Conservation (phyloP, 768 basidiomycete species). For the Amanita rubescens region DNA sequence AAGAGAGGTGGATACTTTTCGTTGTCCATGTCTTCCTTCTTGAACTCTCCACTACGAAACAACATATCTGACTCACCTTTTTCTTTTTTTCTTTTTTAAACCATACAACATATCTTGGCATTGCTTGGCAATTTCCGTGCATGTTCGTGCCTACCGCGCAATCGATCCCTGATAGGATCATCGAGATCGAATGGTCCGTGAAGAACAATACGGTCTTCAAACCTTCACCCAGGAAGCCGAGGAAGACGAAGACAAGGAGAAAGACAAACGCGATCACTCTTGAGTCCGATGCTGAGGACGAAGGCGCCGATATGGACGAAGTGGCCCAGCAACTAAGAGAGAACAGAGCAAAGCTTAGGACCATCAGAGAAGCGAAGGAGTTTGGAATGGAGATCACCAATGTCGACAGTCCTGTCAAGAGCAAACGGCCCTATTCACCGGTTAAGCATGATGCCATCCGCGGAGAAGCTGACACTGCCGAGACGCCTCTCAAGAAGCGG, state of each 20-base stretch:
- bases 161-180: slow-evolving; percentile 42
- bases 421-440: slow-evolving; percentile 23
- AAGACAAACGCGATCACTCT: slow-evolving; percentile 18
- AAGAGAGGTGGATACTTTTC: slow-evolving; percentile 82
- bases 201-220: slow-evolving; percentile 53
- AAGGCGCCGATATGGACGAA: slow-evolving; percentile 18
- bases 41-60: slow-evolving; percentile 36
- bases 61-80: slow-evolving; percentile 35
- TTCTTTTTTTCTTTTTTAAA: slow-evolving; percentile 23
- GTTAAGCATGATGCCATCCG: not conserved
- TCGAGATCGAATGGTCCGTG: slow-evolving; percentile 76
- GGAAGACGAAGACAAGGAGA: slow-evolving; percentile 31
- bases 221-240: slow-evolving; percentile 45
- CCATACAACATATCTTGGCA: slow-evolving; percentile 18
- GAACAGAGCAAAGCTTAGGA: slow-evolving; percentile 9
- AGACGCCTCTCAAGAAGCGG: slow-evolving; percentile 30
- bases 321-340: slow-evolving; percentile 15
- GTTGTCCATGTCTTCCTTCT: slow-evolving; percentile 57
- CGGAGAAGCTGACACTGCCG: slow-evolving; percentile 10
- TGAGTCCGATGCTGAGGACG: slow-evolving; percentile 18
- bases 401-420: slow-evolving; percentile 29
- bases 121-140: not conserved
- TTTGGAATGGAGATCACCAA: slow-evolving; percentile 42
- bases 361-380: slow-evolving; percentile 16
- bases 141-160: not conserved